Base-by-base conservation (phyloP, 225 moss, liverwort and hornwort genomes). In the Sphagnum tenellum region DNA sequence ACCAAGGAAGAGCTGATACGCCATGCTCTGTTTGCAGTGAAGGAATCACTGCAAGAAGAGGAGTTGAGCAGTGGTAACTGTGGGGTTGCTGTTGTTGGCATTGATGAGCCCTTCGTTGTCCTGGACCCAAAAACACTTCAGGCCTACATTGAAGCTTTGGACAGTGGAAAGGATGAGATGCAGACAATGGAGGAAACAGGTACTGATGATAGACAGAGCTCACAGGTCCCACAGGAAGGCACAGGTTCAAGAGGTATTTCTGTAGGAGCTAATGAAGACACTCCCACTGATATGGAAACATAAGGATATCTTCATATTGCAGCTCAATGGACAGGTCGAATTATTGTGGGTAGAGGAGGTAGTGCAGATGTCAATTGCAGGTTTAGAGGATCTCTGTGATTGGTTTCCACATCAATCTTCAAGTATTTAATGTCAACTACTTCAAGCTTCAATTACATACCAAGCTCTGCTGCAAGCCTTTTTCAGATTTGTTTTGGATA, bases 11-110 rank as follows among this genome's bases (percentile, higher is more conserved):
- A 95, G 47, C 66, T 95, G 65, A 82, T 95, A 71, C 86, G 72
- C 9, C 88, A 95, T 73, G 86, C 82, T 29, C 81, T 95, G n/a
- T 78, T 69, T 64, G 91, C 94, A 62, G 89, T 95, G 47, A 95
- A 95, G 60, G 94, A 95, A 51, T 95, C 94, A 52, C 76, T 95
- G 46, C 94, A 92, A 77, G 94, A 95, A 0, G 94, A 95, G 48
- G 91, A 95, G 57, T 80, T 91, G 7, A 86, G 73, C 58, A 88
- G 75, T 64, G 69, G 78, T 45, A 91, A 91, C 72, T 95, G 94
- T 9, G 94, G 91, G 7, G 74, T 91, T 63, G 89, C 94, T 11
- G 67, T 91, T 5, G 89, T 92, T 9, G 94, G 94, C 49, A 73
- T 95, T 55, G 77, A 76, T 9, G 91, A 91, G 48, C 79, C 86